Percentiles rank a stretch among this genome's conserved stretches.
These are phyloP conservation scores for Sugiyamaella qingdaonensis DNA, from an alignment of 805 yeast species.

Conservation along the genomic window DNA sequence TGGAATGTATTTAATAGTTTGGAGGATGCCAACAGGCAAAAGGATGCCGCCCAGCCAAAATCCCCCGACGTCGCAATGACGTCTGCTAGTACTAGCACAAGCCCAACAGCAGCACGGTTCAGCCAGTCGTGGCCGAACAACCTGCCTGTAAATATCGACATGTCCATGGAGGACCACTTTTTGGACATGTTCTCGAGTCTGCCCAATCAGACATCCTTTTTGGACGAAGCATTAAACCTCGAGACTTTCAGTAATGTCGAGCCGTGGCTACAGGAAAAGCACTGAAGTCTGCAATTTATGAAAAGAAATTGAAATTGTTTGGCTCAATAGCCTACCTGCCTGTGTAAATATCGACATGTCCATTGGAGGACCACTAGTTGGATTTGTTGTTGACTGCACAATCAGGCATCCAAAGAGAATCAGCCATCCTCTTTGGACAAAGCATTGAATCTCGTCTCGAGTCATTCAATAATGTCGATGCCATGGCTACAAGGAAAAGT, in stretches of 20 bases:
- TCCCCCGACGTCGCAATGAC: not conserved
- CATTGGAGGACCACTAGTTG: too few relatives aligned
- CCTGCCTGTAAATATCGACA: not conserved
- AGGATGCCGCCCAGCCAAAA: not conserved
- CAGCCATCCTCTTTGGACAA: slow-evolving; percentile 32
- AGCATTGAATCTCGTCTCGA: slow-evolving; percentile 27
- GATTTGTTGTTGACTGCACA: too few relatives aligned
- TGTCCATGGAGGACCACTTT: slow-evolving; percentile 25
- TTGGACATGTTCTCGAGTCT: slow-evolving; percentile 33
- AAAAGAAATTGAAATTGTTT: too few relatives aligned
- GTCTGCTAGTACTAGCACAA: not conserved
- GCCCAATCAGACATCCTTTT: slow-evolving; percentile 33
- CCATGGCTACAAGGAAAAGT: slow-evolving; percentile 25
- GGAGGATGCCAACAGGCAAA: slow-evolving; percentile 9
- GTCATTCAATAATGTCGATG: slow-evolving; percentile 23
- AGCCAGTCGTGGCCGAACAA: not conserved
- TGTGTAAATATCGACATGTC: too few relatives aligned
- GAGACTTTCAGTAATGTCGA: slow-evolving; percentile 25
- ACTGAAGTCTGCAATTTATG: not conserved
- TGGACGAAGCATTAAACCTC: slow-evolving; percentile 28
- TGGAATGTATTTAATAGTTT: slow-evolving; percentile 26
- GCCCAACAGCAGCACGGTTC: not conserved
- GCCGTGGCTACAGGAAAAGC: slow-evolving; percentile 24
- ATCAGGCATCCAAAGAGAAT: too few relatives aligned
- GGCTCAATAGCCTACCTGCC: not conserved